Base-by-base conservation (phyloP, 2,329 filamentous ascomycete genomes). In the Penicillium sp. region DNA sequence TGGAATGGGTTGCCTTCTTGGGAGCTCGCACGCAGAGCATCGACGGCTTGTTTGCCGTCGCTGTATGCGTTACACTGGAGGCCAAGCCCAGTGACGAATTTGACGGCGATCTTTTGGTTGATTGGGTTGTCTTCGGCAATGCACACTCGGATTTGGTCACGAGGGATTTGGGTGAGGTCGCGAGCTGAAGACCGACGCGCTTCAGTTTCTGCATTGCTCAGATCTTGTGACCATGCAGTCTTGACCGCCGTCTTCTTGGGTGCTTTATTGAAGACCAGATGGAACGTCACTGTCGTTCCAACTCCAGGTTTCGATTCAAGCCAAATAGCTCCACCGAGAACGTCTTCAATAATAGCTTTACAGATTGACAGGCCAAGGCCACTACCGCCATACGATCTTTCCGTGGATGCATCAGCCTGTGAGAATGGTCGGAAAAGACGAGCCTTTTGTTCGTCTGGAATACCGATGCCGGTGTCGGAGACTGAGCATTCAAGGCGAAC, bases 81-180 rank as follows among this genome's bases (percentile, higher is more conserved):
- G 2, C 92, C 91, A 10, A 97, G 82, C 54, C 90, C 89, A 63
- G 87, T 86, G 53, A 95, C 89, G 63, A 96, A 97, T 63, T 91
- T 90, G 47, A 96, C 90, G 1, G 92, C 92, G 63, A 97, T 97
- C 71, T 89, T 91, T 68, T 95, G 90, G 65, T 97, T 97, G 77
- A 97, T 96, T 3, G 88, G 84, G 63, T 97, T 97, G 75, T 97
- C 93, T 68, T 97, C 93, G 0, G 93, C 93, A 55, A 97, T 93
- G 72, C 91, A 96, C 31, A 97, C 87, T 32, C 90, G 87, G 31
- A 97, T 79, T 53, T 95, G 81, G 42, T 91, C 85, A 54, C 89
- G 86, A 9, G 89, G 85, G 7, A 97, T 82, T 54, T 81, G 80
- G 18, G 86, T 87, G 5, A 97, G 80, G 68, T 91, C 87, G 23